Base-by-base conservation (phyloP, 345 rosid species). In the Ailanthus altissimus region DNA sequence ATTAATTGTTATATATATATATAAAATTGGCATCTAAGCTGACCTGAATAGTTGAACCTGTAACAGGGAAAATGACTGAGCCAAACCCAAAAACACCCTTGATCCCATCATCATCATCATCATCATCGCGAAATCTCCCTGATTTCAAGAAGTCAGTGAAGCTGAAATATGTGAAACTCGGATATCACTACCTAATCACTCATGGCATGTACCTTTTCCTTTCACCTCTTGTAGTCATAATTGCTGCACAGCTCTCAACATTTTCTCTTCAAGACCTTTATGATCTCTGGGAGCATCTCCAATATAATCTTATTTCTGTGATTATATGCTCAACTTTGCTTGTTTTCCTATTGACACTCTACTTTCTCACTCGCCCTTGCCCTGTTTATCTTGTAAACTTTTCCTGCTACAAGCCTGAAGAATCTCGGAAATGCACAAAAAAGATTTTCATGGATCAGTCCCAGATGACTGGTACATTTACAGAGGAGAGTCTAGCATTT, bases 121-220 rank as follows among this genome's bases (percentile, higher is more conserved):
- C 87, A 42, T 42, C 84, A 1, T 83, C 79, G 38, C 74, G 87
- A 14, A 79, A 77, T 67, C 86, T 86, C 45, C 94, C 94, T 18
- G 94, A 90, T 83, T 90, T 90, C 83, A 89, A 87, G 73, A 86
- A 87, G 74, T 86, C 90, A 1, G 72, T 90, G 21, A 90, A 90
- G 83, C 89, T 90, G 36, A 88, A 87, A 66, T 88, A 90, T 66
- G 90, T 88, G 80, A 90, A 90, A 85, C 91, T 90, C 56, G 94
- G 94, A 72, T 90, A 90, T 67, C 94, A 87, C 75, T 82, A 84
- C 85, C 85, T 90, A 10, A 90, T 90, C 73, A 88, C 90, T 42
- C 91, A 90, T 86, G 87, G 88, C 53, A 85, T 88, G 90, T 84
- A 83, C 80, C 90, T 88, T 58, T 87, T 83, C 78, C 86, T 90